Evolutionary conservation across 164 flowering plant species (phyloP), one percentile per base, ranked within the genome.

Genomic region (Kingdonia uniflora): DNA sequence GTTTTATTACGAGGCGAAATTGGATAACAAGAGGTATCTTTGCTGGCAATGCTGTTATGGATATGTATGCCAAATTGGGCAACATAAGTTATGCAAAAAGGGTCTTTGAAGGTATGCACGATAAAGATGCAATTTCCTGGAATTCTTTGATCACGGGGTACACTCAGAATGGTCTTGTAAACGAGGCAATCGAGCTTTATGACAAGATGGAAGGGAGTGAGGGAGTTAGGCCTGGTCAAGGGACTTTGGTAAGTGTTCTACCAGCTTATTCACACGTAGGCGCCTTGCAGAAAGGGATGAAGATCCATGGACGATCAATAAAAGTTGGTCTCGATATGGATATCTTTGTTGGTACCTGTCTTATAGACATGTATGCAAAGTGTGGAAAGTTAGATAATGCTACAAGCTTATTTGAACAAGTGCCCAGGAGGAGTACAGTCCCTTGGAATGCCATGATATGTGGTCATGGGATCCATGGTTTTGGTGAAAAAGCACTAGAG

Each of bases 291-390:
- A 22, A 69, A 59, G 78, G 80, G 46, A 51, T 62, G 63, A 71
- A 23, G 35, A 58, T 76, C 41, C 76, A 76, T 52, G 43, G 19
- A 49, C 68, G 57, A 52, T 51, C 66, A 17, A 67, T 71, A n/a
- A 62, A 76, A 49, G 63, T 71, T 57, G 52, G 59, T 56, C 47
- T 73, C 5, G 71, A 74, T 49, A 42, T 65, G 39, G 72, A 68
- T 60, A 68, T 64, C 19, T 76, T 74, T 58, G 61, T 69, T 45
- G 68, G 55, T 29, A 66, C 76, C 46, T 68, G 77, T 52, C 76
- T 80, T 38, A 56, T 76, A 44, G 71, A 81, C 52, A 67, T 80
- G 76, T 83, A 83, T 61, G 82, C 79, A 22, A 80, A 80, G 65
- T 83, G 86, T 58, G 90, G 90, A 22, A 73, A 68, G 62, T 42